Evolutionary conservation across 371 early-diverging fungal genomes (phyloP), one percentile per base, ranked within the genome.

Genomic region (Apophysomyces trapeziformis): DNA sequence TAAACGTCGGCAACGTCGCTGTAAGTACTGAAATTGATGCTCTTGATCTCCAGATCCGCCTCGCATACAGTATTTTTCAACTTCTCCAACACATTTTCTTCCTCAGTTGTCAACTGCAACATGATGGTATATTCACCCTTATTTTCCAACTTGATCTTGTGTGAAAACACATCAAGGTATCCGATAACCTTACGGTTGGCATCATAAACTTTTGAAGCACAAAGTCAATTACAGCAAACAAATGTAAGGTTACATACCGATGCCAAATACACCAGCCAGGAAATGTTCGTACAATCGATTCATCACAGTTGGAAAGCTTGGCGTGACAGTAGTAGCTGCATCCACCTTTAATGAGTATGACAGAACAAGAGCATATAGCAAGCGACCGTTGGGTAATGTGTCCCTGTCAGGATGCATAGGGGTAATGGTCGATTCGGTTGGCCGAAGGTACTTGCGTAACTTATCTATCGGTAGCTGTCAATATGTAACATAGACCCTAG

Each of bases 51-150:
- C 46, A 82, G 70, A 72, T 96, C 94, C 18, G 95, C 70, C 38
- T 91, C 70, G 43, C 88, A 79, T 7, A 91, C 75, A 38, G 85
- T 70, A 54, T 75, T 76, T 65, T 88, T 88, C 18, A 95, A 77
- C 58, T 90, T 89, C 21, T 94, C 93, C 39, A 97, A 80, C 1
- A 86, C 76, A 58, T 83, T 84, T 41, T 92, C 79, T 13, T 80
- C 78, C 61, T 88, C 84, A 12, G 92, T 89, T 18, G 89, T 84
- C 18, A 97, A 67, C 73, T 94, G 95, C 56, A 89, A 90, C 56
- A 87, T 89, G 47, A 95, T 77, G 5, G 85, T 86, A 72, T 96
- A 96, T 39, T 92, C 95, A 13, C 97, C 97, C 79, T 93, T 91
- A 66, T 68, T 76, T 36, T 80, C 74, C n/a, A 96, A 69, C 63